Conservation (phyloP, 345 rosid genomes). For the Populus simonii region DNA sequence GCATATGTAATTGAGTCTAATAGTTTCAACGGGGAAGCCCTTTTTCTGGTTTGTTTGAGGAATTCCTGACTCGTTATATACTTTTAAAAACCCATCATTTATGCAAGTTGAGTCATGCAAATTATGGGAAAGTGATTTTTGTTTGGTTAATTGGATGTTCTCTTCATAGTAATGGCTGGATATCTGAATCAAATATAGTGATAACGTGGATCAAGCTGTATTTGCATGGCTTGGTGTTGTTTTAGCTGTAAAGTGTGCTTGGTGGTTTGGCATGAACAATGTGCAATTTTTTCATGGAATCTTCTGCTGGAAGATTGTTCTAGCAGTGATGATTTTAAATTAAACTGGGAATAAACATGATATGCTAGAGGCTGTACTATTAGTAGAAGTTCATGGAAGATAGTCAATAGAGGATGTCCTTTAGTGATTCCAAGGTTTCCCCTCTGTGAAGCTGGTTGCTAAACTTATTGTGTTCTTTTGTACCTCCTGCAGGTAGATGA, state of each 20-base stretch:
- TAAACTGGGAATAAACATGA: background rate
- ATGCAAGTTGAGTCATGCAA: background rate
- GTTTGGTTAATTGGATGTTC: background rate
- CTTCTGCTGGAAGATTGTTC: background rate
- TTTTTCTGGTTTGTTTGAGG: too few species aligned
- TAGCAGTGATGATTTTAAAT: background rate
- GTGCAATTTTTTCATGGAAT: background rate
- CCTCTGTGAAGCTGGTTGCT: constrained; percentile 6
- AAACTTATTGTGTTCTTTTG: background rate
- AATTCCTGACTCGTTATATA: background rate
- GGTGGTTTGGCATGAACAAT: background rate
- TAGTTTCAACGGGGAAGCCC: background rate
- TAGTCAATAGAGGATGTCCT: background rate
- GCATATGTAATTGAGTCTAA: background rate
- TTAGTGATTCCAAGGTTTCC: background rate
- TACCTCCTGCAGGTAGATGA: constrained; percentile 58
- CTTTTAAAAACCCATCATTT: background rate
- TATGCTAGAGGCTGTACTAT: background rate
- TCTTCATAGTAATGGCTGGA: background rate
- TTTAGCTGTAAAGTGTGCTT: background rate
- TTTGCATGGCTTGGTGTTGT: background rate
- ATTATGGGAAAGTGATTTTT: background rate
- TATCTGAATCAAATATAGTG: background rate
- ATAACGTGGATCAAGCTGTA: background rate
- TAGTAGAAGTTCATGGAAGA: background rate